Evolutionary conservation across 129 eudicot genomes (phyloP), one percentile per base, ranked within the genome.

Genomic region (Chrysanthemum lavandulifolium): DNA sequence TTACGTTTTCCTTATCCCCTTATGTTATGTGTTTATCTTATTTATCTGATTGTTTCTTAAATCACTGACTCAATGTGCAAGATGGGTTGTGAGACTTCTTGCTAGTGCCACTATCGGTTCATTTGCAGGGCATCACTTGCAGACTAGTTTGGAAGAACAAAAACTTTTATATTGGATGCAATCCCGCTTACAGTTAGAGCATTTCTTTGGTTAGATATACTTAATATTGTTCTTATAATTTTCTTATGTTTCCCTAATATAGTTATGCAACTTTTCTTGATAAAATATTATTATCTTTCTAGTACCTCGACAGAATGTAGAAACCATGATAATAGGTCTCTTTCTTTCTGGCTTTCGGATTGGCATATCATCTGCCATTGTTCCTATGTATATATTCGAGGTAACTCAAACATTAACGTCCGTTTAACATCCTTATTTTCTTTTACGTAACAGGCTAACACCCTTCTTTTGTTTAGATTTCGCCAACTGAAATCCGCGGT

Each of bases 61-160:
- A n/a, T n/a, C n/a, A n/a, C n/a, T n/a, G n/a, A n/a, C n/a, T 36
- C 21, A 14, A 61, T 66, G 16, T 57, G 36, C 12, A 94, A 97
- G 99, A 61, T 94, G 99, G 99, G 84, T 94, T 77, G 97, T 94
- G 54, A 94, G 99, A 65, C 87, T 90, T 81, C 99, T 94, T 75
- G 99, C 97, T 77, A 96, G 99, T 74, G 99, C 97, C 45, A 86
- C 96, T 73, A 78, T 94, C 48, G 99, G 99, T 66, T 94, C 99
- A 27, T 94, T 94, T 63, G 87, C 99, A 3, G 97, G 97, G 99
- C 97, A 47, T 69, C 89, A 75, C 84, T 94, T 80, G 99, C 99
- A 60, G 99, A 94, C 74, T 76, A 73, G 73, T 86, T 94, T 77
- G 99, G 99, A 52, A 80, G 99, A 72, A 88, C 84, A 73, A 88